These are phyloP conservation scores for Aureobasidium sp. DNA, from an alignment of 2,329 filamentous ascomycete species.

Conservation along the genomic window DNA sequence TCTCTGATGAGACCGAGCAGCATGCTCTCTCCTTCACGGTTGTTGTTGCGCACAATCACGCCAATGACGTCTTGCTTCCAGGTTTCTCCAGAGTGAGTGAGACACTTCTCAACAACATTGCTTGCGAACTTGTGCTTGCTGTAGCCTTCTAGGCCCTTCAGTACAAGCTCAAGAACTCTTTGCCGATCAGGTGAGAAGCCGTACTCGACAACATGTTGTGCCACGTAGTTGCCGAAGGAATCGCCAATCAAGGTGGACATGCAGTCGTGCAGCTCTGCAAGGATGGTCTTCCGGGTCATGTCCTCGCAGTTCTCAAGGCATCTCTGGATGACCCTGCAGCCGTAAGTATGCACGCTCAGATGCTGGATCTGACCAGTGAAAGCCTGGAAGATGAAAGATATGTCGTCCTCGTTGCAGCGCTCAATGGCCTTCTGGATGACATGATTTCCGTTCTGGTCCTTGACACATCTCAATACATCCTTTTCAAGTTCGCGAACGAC, in stretches of 20 bases:
- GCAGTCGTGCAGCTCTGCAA: constrained; percentile 69
- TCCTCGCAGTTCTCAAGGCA: constrained; percentile 77
- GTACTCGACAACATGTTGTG: constrained; percentile 79
- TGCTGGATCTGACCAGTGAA: constrained; percentile 67
- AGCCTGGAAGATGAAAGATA: constrained; percentile 76
- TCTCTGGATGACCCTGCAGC: constrained; percentile 86
- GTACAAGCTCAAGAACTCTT: constrained; percentile 66
- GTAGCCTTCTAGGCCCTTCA: constrained; percentile 60
- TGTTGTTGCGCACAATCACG: constrained; percentile 49
- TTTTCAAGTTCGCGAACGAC: constrained; percentile 76
- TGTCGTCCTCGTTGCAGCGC: constrained; percentile 64
- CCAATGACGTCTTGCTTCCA: constrained; percentile 62
- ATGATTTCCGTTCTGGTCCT: constrained; percentile 89
- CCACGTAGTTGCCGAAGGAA: constrained; percentile 93
- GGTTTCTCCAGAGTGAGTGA: constrained; percentile 59
- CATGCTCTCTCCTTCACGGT: constrained; percentile 54
- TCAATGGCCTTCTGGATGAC: constrained; percentile 93
- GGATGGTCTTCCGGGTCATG: constrained; percentile 60
- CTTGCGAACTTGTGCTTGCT: constrained; percentile 96
- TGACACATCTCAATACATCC: constrained; percentile 68
- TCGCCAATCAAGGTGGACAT: constrained; percentile 69
- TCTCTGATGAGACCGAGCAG: constrained; percentile 76
- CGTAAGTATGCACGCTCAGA: constrained; percentile 73
- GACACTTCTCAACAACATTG: constrained; percentile 93
- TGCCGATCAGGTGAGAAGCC: constrained; percentile 65